These are phyloP conservation scores for Spongiforma sp. DNA, from an alignment of 1,284 basidiomycete genomes.

Conservation along the genomic window DNA sequence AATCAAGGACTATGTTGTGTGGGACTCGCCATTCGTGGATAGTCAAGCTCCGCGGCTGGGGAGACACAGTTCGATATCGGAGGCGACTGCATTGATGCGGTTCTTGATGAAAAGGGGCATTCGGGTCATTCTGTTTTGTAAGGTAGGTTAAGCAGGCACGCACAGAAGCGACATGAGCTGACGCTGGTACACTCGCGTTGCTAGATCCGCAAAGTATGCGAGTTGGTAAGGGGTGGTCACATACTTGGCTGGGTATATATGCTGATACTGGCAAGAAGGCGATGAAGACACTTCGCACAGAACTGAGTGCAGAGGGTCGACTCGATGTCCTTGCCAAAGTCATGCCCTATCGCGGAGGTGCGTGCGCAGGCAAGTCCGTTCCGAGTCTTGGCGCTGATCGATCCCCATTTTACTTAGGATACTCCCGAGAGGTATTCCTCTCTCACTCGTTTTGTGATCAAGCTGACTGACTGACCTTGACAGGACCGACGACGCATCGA, in stretches of 20 bases:
- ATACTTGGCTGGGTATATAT: not conserved
- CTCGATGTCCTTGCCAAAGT: constrained; percentile 80
- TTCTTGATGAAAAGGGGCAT: constrained; percentile 85
- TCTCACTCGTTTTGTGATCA: constrained; percentile 14
- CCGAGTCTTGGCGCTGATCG: not conserved
- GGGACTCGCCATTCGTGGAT: constrained; percentile 77
- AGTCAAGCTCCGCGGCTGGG: constrained; percentile 61
- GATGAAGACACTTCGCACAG: constrained; percentile 79
- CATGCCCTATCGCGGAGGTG: constrained; percentile 87
- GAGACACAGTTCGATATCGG: constrained; percentile 65
- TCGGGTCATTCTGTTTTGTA: constrained; percentile 88
- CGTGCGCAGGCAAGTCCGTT: constrained; percentile 11
- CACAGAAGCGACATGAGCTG: not conserved
- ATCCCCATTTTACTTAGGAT: constrained; percentile 45
- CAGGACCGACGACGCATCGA: constrained; percentile 88
- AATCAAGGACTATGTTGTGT: constrained; percentile 78
- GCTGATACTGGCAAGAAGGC: constrained; percentile 47
- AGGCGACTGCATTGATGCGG: constrained; percentile 79
- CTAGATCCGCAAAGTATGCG: constrained; percentile 82
- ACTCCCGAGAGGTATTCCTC: constrained; percentile 55
- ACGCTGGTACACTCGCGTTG: not conserved
- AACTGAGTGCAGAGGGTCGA: constrained; percentile 78
- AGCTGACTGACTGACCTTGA: constrained; percentile 18
- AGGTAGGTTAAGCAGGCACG: constrained; percentile 49
- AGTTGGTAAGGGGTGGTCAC: constrained; percentile 58